Percentiles rank a stretch among this genome's conserved stretches.
Evolutionary conservation across 805 yeast genomes (phyloP).

Genomic region (Barnettozyma sucrosica): DNA sequence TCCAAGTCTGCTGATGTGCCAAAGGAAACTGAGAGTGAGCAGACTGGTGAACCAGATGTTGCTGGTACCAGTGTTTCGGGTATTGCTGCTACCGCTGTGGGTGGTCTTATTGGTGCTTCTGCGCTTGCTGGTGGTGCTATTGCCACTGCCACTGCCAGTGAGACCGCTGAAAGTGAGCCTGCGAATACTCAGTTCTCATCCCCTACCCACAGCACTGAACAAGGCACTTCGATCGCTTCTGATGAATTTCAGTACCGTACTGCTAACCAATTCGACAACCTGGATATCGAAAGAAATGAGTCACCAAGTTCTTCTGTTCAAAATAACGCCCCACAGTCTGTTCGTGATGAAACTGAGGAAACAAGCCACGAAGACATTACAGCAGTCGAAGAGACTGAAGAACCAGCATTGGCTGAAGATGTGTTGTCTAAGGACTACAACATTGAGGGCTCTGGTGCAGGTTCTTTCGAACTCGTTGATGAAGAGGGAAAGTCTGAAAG

Average conservation of each 20-base stretch:
- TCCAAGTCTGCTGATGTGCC: background rate
- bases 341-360: constrained; percentile 51
- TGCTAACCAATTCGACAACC: constrained; percentile 14
- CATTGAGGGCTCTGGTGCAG: constrained; percentile 24
- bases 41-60: constrained; percentile 20
- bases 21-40: constrained; percentile 7
- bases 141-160: constrained; percentile 20
- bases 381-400: constrained; percentile 18
- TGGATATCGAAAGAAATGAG: constrained; percentile 51
- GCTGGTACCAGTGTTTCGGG: constrained; percentile 14
- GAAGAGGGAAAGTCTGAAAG: constrained; percentile 16
- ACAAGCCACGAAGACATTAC: constrained; percentile 20
- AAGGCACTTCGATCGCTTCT: constrained; percentile 22
- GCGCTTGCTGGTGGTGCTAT: constrained; percentile 26
- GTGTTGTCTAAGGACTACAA: constrained; percentile 27
- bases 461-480: constrained; percentile 5
- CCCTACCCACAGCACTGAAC: constrained; percentile 22
- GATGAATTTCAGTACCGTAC: constrained; percentile 23
- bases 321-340: constrained; percentile 87
- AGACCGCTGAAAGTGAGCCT: constrained; percentile 30
- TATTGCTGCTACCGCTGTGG: constrained; percentile 15
- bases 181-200: constrained; percentile 23
- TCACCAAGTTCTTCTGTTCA: constrained; percentile 87
- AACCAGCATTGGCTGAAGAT: constrained; percentile 28
- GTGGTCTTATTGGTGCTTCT: constrained; percentile 21